Evolutionary conservation across 2,329 filamentous ascomycete species (phyloP).

Genomic region (Lachnellula cervina): DNA sequence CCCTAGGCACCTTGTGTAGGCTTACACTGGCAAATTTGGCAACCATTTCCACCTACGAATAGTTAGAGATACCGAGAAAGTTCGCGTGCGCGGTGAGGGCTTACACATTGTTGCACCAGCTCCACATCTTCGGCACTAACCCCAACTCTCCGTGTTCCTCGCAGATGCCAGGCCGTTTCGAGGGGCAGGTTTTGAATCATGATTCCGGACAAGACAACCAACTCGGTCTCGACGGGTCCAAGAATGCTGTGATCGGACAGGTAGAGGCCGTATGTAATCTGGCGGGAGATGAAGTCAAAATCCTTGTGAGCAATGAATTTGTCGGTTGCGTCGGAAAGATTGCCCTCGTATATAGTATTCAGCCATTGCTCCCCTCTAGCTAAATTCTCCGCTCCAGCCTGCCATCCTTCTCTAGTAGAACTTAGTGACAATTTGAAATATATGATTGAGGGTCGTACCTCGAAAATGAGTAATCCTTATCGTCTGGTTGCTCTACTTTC

Average conservation of each 20-base stretch:
- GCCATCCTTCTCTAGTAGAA: conserved; percentile 48
- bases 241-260: conserved; percentile 52
- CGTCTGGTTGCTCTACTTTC: conserved; percentile 38
- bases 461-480: conserved; percentile 45
- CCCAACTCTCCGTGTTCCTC: conserved; percentile 45
- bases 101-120: conserved; percentile 32
- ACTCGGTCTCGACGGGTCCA: conserved; percentile 49
- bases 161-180: conserved; percentile 52
- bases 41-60: background rate
- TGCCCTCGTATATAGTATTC: conserved; percentile 39
- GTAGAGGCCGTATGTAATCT: conserved; percentile 56
- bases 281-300: conserved; percentile 46
- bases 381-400: conserved; percentile 50
- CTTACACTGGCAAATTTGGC: conserved; percentile 30
- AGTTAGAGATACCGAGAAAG: background rate
- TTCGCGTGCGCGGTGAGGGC: background rate
- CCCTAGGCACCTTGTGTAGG: conserved; percentile 34
- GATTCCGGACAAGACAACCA: conserved; percentile 49
- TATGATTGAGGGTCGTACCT: conserved; percentile 11
- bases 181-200: conserved; percentile 52
- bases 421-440: conserved; percentile 3
- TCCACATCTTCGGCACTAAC: conserved; percentile 39
- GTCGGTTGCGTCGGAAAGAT: conserved; percentile 32
- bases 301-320: conserved; percentile 41
- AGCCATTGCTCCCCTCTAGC: conserved; percentile 52